Evolutionary conservation across 306 rosid species (phyloP).

Genomic region (Sicyos edulis): DNA sequence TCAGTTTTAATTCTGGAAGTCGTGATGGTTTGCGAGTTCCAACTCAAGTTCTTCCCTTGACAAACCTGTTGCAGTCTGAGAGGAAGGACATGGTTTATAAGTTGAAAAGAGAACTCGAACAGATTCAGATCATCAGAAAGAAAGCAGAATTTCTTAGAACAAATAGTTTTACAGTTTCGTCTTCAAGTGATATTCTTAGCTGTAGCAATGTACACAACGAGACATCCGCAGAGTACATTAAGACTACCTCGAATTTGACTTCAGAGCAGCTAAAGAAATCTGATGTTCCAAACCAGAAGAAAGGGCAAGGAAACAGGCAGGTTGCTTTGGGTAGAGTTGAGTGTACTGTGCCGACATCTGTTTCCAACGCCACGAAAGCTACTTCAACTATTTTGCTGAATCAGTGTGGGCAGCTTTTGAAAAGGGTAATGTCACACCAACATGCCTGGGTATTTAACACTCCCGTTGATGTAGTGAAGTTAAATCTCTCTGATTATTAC

Average conservation of each 20-base stretch:
- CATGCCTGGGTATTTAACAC: slow-evolving; percentile 56
- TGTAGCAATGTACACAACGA: slow-evolving; percentile 49
- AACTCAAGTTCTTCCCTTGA: slow-evolving; percentile 47
- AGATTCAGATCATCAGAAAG: slow-evolving; percentile 49
- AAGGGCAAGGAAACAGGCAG: slow-evolving; percentile 44
- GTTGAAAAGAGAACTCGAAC: slow-evolving; percentile 62
- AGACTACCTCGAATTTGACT: slow-evolving; percentile 31
- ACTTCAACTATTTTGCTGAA: slow-evolving; percentile 49
- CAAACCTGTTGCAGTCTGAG: slow-evolving; percentile 37
- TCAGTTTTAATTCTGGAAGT: slow-evolving; percentile 42
- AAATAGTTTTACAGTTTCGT: slow-evolving; percentile 47
- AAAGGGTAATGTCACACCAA: slow-evolving; percentile 54
- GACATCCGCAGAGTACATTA: slow-evolving; percentile 29
- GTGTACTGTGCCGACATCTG: slow-evolving; percentile 27
- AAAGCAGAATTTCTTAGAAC: slow-evolving; percentile 46
- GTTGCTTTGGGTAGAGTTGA: slow-evolving; percentile 49
- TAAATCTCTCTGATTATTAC: slow-evolving; percentile 74
- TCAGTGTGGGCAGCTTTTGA: slow-evolving; percentile 61
- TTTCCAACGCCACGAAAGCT: slow-evolving; percentile 33
- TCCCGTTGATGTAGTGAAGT: slow-evolving; percentile 70
- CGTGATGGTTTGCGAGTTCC: slow-evolving; percentile 38
- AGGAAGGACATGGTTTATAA: slow-evolving; percentile 44
- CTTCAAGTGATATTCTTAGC: slow-evolving; percentile 72
- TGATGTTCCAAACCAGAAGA: slow-evolving; percentile 28
- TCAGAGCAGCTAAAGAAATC: slow-evolving; percentile 29